phyloP scores from a whole-genome alignment of 352 stramenopile genomes.

The Globisporangium iwayamae region DNA sequence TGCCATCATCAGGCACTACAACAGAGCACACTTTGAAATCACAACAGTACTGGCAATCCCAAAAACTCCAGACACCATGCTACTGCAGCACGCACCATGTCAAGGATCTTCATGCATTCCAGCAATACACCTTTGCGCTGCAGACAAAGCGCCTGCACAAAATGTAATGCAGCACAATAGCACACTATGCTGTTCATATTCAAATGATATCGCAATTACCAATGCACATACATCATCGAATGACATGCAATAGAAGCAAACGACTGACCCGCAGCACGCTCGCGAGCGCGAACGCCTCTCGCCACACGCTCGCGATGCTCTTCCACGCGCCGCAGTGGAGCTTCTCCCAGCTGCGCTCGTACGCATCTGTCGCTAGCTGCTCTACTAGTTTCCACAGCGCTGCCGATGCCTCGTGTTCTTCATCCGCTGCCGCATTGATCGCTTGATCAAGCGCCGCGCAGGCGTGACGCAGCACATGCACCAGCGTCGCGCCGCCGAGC shows the following conservation, averaged over 20 bases:
- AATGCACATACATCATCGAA: neutral
- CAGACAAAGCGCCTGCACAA: constrained; percentile 26
- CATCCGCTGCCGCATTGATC: no score
- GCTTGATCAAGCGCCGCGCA: constrained; percentile 2
- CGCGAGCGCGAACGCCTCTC: constrained; percentile 54
- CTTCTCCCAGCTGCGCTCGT: constrained; percentile 67
- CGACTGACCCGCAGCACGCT: constrained; percentile 41
- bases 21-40: no score
- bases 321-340: constrained; percentile 79
- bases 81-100: constrained; percentile 42
- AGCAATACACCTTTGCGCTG: constrained; percentile 16
- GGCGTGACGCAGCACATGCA: constrained; percentile 37
- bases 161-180: neutral
- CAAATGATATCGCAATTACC: neutral
- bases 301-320: constrained; percentile 46
- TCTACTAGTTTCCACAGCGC: constrained; percentile 5
- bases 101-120: constrained; percentile 44
- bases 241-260: neutral
- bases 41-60: no score
- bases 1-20: constrained; percentile 71
- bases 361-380: constrained; percentile 27
- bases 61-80: no score
- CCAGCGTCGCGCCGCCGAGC: constrained; percentile 38
- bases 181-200: neutral
- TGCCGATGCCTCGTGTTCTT: neutral